Percentiles rank a stretch among this genome's conserved stretches.
These are phyloP conservation scores for Ramularia endophylla DNA, from an alignment of 2,329 filamentous ascomycete species.

Conservation along the genomic window DNA sequence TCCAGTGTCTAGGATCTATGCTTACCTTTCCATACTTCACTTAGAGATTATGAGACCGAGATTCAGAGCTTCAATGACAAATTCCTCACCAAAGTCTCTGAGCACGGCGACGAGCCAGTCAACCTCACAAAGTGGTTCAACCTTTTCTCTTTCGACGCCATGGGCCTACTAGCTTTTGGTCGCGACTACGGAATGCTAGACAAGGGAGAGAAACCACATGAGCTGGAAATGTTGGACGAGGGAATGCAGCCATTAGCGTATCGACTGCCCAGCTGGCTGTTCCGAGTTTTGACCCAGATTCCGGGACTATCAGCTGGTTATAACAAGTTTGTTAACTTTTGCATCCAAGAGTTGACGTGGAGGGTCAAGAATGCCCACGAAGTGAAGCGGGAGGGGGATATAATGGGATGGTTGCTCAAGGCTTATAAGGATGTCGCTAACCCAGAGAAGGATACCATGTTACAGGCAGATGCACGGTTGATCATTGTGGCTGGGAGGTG, in stretches of 20 bases:
- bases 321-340: constrained; percentile 35
- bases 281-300: constrained; percentile 30
- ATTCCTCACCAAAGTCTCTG: constrained; percentile 30
- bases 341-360: constrained; percentile 29
- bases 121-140: constrained; percentile 38
- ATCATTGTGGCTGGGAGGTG: constrained; percentile 33
- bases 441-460: constrained; percentile 25
- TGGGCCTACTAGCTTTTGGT: constrained; percentile 42
- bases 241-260: constrained; percentile 29
- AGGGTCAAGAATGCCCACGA: constrained; percentile 27
- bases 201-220: constrained; percentile 30
- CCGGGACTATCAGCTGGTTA: constrained; percentile 32
- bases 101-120: constrained; percentile 27
- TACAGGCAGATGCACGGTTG: constrained; percentile 27
- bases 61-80: constrained; percentile 33
- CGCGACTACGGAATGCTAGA: constrained; percentile 38
- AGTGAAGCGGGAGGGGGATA: constrained; percentile 19
- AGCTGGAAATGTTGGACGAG: constrained; percentile 34
- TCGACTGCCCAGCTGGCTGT: constrained; percentile 29
- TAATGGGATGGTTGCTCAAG: constrained; percentile 30
- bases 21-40: no score
- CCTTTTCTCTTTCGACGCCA: constrained; percentile 42
- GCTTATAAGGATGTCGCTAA: constrained; percentile 25
- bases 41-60: constrained; percentile 38
- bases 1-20: no score